Conservation (phyloP, 495 filamentous ascomycete species). For the Corynascus novoguineensis region DNA sequence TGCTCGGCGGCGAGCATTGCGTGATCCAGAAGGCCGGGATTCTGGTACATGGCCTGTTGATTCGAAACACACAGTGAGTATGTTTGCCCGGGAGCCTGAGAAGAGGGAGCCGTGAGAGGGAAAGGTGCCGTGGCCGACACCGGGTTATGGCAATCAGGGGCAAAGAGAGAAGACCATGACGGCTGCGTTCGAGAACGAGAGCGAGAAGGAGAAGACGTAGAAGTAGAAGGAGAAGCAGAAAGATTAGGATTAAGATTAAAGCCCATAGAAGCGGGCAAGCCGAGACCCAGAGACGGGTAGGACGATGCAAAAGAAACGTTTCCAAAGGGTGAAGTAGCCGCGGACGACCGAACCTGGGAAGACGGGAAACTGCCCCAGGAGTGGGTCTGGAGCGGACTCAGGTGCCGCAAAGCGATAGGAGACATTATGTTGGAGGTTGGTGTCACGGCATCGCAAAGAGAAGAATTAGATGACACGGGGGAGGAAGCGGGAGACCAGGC, state of each 20-base stretch:
- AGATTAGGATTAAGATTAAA: conserved; percentile 20
- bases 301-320: conserved; percentile 10
- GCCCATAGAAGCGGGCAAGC: neutral
- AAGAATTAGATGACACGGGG: conserved; percentile 31
- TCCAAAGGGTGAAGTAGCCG: conserved; percentile 18
- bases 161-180: conserved; percentile 30
- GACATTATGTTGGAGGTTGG: conserved; percentile 23
- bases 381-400: conserved; percentile 17
- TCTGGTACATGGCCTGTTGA: conserved; percentile 36
- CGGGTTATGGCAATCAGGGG: conserved; percentile 18
- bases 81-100: conserved; percentile 27
- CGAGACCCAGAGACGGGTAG: neutral
- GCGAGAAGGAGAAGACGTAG: conserved; percentile 1
- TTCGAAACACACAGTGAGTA: conserved; percentile 43
- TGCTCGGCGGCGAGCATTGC: conserved; percentile 24
- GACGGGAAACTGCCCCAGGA: conserved; percentile 26
- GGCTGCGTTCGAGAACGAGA: conserved; percentile 13
- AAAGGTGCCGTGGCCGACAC: conserved; percentile 12
- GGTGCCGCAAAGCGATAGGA: conserved; percentile 18
- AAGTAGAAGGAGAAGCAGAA: conserved; percentile 12
- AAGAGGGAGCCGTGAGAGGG: conserved; percentile 18
- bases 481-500: conserved; percentile 30
- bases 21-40: conserved; percentile 24
- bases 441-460: conserved; percentile 24
- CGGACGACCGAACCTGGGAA: conserved; percentile 19